These are phyloP conservation scores for Phylloporus sp. DNA, from an alignment of 768 basidiomycete genomes.

Conservation along the genomic window DNA sequence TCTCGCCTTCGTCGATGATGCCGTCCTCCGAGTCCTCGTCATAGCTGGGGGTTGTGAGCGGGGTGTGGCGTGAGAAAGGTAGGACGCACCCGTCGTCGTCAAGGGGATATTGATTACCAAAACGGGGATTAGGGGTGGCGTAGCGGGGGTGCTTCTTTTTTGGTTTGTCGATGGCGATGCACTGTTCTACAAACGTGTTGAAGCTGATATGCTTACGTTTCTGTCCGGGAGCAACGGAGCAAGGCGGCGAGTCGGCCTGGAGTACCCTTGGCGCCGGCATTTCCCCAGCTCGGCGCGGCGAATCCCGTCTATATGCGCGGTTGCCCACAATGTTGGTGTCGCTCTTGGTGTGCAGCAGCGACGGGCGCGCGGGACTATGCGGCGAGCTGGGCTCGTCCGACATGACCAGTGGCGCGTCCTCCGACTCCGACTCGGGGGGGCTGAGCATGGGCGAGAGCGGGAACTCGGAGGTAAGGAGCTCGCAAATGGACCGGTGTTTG, in stretches of 20 bases:
- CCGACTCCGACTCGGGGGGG: conserved; percentile 53
- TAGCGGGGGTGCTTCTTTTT: conserved; percentile 27
- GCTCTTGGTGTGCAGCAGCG: conserved; percentile 78
- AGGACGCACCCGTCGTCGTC: conserved; percentile 63
- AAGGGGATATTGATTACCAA: conserved; percentile 29
- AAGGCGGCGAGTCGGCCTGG: conserved; percentile 17
- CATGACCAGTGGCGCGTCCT: conserved; percentile 19
- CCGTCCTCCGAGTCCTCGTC: conserved; percentile 66
- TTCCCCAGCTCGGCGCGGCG: conserved; percentile 59
- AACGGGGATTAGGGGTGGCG: conserved; percentile 16
- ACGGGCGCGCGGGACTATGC: conserved; percentile 40
- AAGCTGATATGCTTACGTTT: conserved; percentile 93
- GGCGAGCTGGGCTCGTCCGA: conserved; percentile 17
- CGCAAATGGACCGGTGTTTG: conserved; percentile 89
- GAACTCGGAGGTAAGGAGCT: conserved; percentile 78
- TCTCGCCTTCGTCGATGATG: conserved; percentile 46
- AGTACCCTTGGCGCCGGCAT: conserved; percentile 11
- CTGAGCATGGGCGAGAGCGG: conserved; percentile 62
- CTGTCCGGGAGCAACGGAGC: conserved; percentile 17
- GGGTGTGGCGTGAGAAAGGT: background rate
- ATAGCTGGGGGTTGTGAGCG: conserved; percentile 40
- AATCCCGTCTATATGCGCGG: conserved; percentile 52
- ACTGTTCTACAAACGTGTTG: conserved; percentile 97
- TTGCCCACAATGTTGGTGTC: conserved; percentile 73
- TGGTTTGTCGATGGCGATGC: conserved; percentile 85